Evolutionary conservation across 2,329 filamentous ascomycete species (phyloP), one percentile per base, ranked within the genome.

Genomic region (Xylogone sp.): DNA sequence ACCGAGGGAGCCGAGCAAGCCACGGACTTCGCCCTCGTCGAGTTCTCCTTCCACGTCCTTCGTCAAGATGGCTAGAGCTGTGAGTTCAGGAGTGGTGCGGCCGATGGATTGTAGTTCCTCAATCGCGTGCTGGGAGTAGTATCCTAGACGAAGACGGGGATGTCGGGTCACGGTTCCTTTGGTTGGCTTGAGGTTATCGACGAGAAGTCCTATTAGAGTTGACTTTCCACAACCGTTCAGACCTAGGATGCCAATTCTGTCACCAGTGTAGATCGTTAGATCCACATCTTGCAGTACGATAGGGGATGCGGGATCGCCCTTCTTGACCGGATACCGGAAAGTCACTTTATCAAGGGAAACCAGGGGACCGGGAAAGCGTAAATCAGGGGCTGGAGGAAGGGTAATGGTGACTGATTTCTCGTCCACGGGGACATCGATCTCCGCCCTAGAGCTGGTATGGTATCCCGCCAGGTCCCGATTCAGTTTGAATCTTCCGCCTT

Each of bases 171-270:
- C 70, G 0, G 74, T 81, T 1, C 89, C 88, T 2, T 76, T 73
- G 0, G 79, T 81, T 0, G 86, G 83, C 5, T 72, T 73, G 1
- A 77, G 67, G 13, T 76, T 75, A 1, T 79, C 82, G n/a, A 84
- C 83, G 2, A 93, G 77, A 3, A 93, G 71, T 45, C 81, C 84
- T 52, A 93, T 76, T 9, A 95, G 73, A 0, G 90, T 94, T 1
- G 88, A 90, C 67, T 95, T 95, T 2, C 90, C 90, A 1, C 83
- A 81, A 1, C 90, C 90, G 65, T 95, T 95, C 43, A 94, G 74
- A 0, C 90, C 90, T 21, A 90, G 75, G 42, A 95, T 76, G 0
- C 88, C 90, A 21, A 93, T 74, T 1, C 89, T 79, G 56, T 90
- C 87, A 9, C 88, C 87, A 65, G 83, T 81, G 53, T 88, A 80